A percentile compares a stretch with the other conserved stretches of the same genome.
phyloP scores from a whole-genome alignment of 768 basidiomycete species.

The Tephrocybe sp. region DNA sequence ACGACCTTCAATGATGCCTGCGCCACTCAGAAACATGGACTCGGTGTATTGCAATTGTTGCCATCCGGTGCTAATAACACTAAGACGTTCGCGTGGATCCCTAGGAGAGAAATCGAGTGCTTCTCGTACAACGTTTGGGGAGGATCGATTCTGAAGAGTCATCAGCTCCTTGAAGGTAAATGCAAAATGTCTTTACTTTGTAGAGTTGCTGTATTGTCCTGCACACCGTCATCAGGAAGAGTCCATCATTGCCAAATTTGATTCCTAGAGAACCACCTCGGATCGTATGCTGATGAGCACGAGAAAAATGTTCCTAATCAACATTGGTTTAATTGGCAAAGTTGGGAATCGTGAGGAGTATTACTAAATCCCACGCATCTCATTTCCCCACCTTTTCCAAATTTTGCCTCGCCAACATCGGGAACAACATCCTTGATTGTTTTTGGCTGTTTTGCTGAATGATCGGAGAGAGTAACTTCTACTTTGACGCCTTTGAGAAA shows the following conservation, averaged over 20 bases:
- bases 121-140: conserved; percentile 28
- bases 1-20: conserved; percentile 35
- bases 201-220: conserved; percentile 26
- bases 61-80: conserved; percentile 25
- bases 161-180: neutral
- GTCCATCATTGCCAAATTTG: conserved; percentile 20
- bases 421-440: conserved; percentile 25
- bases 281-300: conserved; percentile 20
- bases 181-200: conserved; percentile 17
- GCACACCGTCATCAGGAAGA: conserved; percentile 27
- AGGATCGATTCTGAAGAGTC: conserved; percentile 22
- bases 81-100: conserved; percentile 20
- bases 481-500: conserved; percentile 30
- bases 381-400: conserved; percentile 23
- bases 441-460: conserved; percentile 20
- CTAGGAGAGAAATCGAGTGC: conserved; percentile 26
- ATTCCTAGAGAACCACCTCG: conserved; percentile 24
- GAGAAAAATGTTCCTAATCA: conserved; percentile 25
- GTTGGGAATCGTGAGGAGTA: neutral
- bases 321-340: neutral
- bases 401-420: conserved; percentile 22
- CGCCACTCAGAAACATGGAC: conserved; percentile 39
- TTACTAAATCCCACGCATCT: conserved; percentile 25
- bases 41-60: conserved; percentile 30
- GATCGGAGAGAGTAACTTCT: conserved; percentile 16